Conservation (phyloP, 345 rosid genomes). For the Pistacia atlantica region DNA sequence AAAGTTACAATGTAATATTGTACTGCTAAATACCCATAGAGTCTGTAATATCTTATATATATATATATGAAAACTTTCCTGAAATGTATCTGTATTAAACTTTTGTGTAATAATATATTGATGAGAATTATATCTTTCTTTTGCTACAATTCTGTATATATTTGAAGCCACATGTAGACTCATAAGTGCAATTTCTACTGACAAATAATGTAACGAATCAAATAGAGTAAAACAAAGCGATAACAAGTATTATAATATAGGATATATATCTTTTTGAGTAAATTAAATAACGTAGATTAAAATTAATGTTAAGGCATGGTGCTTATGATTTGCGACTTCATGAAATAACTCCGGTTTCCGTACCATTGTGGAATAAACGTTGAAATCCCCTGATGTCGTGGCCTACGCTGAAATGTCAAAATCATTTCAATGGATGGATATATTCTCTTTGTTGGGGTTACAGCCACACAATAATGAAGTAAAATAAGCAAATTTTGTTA, state of each 20-base stretch:
- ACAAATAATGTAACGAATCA: not conserved
- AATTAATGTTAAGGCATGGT: not conserved
- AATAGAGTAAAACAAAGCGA: too few relatives aligned
- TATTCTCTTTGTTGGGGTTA: conserved; percentile 8
- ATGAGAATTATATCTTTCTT: too few relatives aligned
- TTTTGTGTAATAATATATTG: not conserved
- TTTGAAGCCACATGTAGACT: not conserved
- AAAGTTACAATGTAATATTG: not conserved
- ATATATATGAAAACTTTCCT: not conserved
- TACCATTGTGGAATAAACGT: not conserved
- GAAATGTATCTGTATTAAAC: not conserved
- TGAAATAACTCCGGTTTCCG: not conserved
- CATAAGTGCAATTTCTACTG: not conserved
- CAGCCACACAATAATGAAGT: not conserved
- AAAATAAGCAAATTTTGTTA: not conserved
- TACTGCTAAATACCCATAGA: not conserved
- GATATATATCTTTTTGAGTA: too few relatives aligned
- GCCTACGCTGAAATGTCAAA: conserved; percentile 4
- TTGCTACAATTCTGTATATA: too few relatives aligned
- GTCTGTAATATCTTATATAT: not conserved
- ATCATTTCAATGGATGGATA: conserved; percentile 15
- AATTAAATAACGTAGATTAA: too few relatives aligned
- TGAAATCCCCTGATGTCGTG: not conserved
- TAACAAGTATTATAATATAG: too few relatives aligned
- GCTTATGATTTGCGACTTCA: not conserved